Evolutionary conservation across 1,284 basidiomycete species (phyloP).

Genomic region (Cryptococcus wingfieldii): DNA sequence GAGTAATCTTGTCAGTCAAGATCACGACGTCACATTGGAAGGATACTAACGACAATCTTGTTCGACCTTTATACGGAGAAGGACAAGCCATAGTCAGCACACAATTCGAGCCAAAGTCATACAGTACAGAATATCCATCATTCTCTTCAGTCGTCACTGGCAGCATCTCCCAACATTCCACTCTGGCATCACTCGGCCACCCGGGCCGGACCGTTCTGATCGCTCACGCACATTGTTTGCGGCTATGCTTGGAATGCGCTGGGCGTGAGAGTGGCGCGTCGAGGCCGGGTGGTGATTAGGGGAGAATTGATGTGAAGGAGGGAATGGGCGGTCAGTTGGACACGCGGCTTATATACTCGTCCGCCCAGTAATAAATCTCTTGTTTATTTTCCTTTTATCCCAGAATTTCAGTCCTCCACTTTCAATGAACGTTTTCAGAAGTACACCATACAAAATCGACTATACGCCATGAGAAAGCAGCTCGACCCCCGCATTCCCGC

Average conservation of each 20-base stretch:
- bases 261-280: neutral
- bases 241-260: neutral
- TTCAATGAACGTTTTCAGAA: neutral
- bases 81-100: constrained; percentile 21
- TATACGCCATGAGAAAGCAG: constrained; percentile 50
- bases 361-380: neutral
- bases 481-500: constrained; percentile 89
- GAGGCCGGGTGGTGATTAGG: neutral
- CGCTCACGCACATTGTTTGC: neutral
- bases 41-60: constrained; percentile 47
- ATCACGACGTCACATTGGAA: neutral
- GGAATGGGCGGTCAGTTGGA: neutral
- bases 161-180: neutral
- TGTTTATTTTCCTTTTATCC: constrained; percentile 1
- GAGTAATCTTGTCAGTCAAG: neutral
- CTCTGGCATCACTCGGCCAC: neutral
- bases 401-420: neutral
- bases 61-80: constrained; percentile 43
- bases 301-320: neutral
- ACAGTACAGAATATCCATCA: neutral
- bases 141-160: neutral
- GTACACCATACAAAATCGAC: neutral
- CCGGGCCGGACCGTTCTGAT: neutral
- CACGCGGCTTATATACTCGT: constrained; percentile 1
- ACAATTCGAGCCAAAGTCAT: neutral